Base-by-base conservation (phyloP, 2,329 filamentous ascomycete genomes). In the Atkinsonella hypoxylon region DNA sequence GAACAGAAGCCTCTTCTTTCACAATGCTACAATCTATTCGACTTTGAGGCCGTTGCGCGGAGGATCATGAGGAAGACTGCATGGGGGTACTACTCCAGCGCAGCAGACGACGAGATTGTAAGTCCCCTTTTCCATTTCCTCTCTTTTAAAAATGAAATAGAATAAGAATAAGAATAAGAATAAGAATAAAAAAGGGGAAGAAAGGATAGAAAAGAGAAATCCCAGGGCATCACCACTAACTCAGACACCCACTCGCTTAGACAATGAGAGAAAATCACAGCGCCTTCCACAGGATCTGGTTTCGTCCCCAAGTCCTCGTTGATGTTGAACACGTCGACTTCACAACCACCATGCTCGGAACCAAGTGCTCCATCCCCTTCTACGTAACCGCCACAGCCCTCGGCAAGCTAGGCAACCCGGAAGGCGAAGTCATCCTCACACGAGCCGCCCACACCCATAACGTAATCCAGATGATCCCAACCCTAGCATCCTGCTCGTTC, bases 401-500 rank as follows among this genome's bases (percentile, higher is more conserved):
- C 8, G 93, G 93, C 58, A 97, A 97, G 70, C 82, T 98, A 4
- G 93, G 93, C 52, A 79, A 98, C 64, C 86, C 86, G 0, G 93
- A 97, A 67, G 93, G 93, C 59, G 93, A 98, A 68, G 89, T 96
- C 5, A 75, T 95, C 10, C 78, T 98, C 52, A 97, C 93, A 0
- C 79, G 83, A 51, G 89, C 89, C 15, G 85, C 93, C 2, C 77
- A 78, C 64, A 87, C 85, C 63, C 91, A 97, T 75, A 81, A 90
- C 63, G 85, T 97, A 48, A 80, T 97, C 54, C 93, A 98, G 70
- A 98, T 98, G 93, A 97, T 98, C 54, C 93, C 93, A 2, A 98
- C 93, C 3, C 77, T 98, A 7, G 93, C 93, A 2, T 96, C 89
- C 2, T 97, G 93, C 73, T 93, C 89, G 1, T 96, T 98, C 61